Base-by-base conservation (phyloP, 2,329 filamentous ascomycete species). In the Rachicladosporium sp. region DNA sequence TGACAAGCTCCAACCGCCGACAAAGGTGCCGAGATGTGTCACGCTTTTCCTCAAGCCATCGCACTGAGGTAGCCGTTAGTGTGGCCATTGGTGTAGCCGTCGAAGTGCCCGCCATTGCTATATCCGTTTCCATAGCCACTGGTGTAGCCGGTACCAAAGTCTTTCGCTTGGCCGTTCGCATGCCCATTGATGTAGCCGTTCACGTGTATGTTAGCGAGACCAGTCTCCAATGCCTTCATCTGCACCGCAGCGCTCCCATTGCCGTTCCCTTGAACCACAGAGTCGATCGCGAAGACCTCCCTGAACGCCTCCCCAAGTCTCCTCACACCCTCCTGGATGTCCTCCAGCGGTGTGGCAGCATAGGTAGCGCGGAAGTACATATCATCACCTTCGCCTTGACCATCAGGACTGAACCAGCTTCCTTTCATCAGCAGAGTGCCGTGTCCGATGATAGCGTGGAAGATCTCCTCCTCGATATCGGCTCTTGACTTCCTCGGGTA, bases 311-410 rank as follows among this genome's bases (percentile, higher is more conserved):
- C 70, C 0, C 85, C 86, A 50, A 98, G 80, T 43, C 89, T 51
- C 48, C 60, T 52, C 42, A 71, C 67, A 9, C 61, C 68, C 55
- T 70, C 67, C 10, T 67, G 57, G 45, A 71, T 70, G 61, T 66
- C 61, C 37, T 66, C 64, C 29, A 55, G 57, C 12, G 60, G 78
- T 2, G 87, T 87, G 30, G 87, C 80, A 1, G 89, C 88, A 65
- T 82, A 98, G 0, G 89, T 98, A 3, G 84, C 78, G 38, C 91
- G 75, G 69, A 96, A 93, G 66, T 85, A 95, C 61, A 94, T 69
- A 21, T 78, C 80, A 63, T 68, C 54, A 37, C 69, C 66, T 38
- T 64, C 59, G 8, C 67, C 69, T 35, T 74, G 69, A 33, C 71
- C 73, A 56, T 91, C 81, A 1, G 88, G 83, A 43, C 77, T 73